Percentiles rank a stretch among this genome's conserved stretches.
These are phyloP conservation scores for Allium fistulosum DNA, from an alignment of 106 monocot species.

Conservation along the genomic window DNA sequence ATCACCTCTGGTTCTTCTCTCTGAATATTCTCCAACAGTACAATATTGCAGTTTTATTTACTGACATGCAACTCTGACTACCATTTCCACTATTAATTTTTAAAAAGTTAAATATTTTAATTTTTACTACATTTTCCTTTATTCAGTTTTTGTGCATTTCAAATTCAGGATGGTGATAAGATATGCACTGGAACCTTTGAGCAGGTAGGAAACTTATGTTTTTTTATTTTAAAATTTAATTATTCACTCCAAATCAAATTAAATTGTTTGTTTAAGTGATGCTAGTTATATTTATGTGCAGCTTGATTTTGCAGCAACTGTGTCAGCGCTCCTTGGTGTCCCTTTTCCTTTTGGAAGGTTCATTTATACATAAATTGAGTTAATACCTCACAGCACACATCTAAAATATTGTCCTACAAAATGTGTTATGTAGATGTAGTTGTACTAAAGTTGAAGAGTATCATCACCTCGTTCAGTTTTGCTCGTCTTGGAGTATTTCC, in stretches of 20 bases:
- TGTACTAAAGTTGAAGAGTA: conserved; percentile 1
- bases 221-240: neutral
- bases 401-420: conserved; percentile 2
- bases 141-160: neutral
- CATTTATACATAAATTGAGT: conserved; percentile 5
- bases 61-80: too few species aligned
- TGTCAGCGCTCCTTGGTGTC: conserved; percentile 84
- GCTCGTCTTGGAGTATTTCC: neutral
- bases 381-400: neutral
- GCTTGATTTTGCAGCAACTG: conserved; percentile 92
- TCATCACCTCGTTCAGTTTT: neutral
- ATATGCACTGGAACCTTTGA: conserved; percentile 65
- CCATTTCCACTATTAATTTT: too few species aligned
- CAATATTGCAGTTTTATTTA: neutral
- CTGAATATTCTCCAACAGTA: neutral
- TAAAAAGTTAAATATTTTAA: too few species aligned
- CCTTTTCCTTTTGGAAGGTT: conserved; percentile 99
- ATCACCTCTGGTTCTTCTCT: neutral
- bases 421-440: neutral
- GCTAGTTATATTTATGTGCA: conserved; percentile 22
- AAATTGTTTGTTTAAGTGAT: conserved; percentile 1
- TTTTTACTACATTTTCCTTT: neutral
- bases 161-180: conserved; percentile 62
- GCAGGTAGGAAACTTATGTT: conserved; percentile 40
- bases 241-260: neutral